Evolutionary conservation across 768 basidiomycete species (phyloP).

Genomic region (Macrolepiota fuliginosa): DNA sequence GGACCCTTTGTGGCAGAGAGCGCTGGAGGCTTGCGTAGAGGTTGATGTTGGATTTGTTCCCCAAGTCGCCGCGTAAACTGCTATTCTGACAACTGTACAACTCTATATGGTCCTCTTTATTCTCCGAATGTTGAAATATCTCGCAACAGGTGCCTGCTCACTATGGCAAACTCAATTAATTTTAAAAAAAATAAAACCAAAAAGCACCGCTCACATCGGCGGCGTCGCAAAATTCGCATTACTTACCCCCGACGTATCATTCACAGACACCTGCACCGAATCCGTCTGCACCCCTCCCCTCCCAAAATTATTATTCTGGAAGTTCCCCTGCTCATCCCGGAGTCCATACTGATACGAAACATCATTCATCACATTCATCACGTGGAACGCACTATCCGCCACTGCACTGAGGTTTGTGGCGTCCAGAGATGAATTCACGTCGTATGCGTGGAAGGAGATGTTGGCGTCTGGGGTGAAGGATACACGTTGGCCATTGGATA

Average conservation of each 20-base stretch:
- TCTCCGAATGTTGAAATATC: too few relatives aligned
- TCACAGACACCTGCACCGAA: conserved; percentile 48
- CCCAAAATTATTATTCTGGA: conserved; percentile 1
- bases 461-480: not conserved
- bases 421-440: not conserved
- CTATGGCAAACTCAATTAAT: not conserved
- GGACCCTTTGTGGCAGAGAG: conserved; percentile 51
- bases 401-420: conserved; percentile 45
- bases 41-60: conserved; percentile 16
- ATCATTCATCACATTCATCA: conserved; percentile 59
- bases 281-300: conserved; percentile 49
- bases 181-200: conserved; percentile 19
- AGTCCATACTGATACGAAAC: conserved; percentile 40
- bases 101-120: too few relatives aligned
- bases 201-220: conserved; percentile 30
- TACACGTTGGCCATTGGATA: not conserved
- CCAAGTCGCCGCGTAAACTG: not conserved
- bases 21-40: conserved; percentile 38
- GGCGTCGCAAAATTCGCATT: conserved; percentile 43
- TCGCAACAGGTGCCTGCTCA: not conserved
- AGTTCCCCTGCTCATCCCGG: conserved; percentile 37
- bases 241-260: conserved; percentile 40
- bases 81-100: too few relatives aligned
- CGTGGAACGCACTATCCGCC: conserved; percentile 51
- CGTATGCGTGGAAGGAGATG: not conserved